Base-by-base conservation (phyloP, 768 basidiomycete species). In the Tylopilus sp. region DNA sequence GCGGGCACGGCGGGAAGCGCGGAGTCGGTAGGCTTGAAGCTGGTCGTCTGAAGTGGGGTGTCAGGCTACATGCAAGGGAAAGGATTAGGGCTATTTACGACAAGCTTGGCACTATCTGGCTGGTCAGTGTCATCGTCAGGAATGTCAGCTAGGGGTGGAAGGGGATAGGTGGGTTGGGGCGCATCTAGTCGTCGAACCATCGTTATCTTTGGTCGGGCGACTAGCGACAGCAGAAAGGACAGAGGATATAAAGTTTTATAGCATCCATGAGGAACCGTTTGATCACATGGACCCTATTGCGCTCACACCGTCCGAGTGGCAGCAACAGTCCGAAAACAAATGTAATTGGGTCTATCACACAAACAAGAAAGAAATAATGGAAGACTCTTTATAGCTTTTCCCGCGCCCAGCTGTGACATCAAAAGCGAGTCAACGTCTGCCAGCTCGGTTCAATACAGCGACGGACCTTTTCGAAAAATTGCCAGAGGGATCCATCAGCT, bases 401-500 rank as follows among this genome's bases (percentile, higher is more conserved):
- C 57, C 90, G 82, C 52, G 78, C 72, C 88, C 89, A 92, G 65
- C 89, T 92, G 46, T 47, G 30, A 26, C 26, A 29, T 17, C 52
- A 11, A 40, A 33, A 12, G 11, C 53, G 43, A 26, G 48, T 53
- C 55, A 60, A 29, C 38, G 33, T 11, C 19, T 11, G 33, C 22
- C 11, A 17, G 49, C 19, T 9, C 26, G 49, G n/a, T 10, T 7
- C n/a, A 40, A 36, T 1, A 45, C 52, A 28, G 50, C 14, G 24
- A 62, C 48, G 48, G 21, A 59, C 90, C 77, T 82, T 76, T 84
- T 86, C 9, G 85, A 78, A 61, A 92, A 90, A 61, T 82, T 85
- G 66, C 87, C 84, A 74, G 85, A 83, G 34, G 89, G 80, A 40
- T 78, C 68, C 66, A 83, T 62, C 54, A 92, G 40, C 73, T 92